Evolutionary conservation across 2,329 filamentous ascomycete genomes (phyloP), one percentile per base, ranked within the genome.

Genomic region (Fusarium incarnatum): DNA sequence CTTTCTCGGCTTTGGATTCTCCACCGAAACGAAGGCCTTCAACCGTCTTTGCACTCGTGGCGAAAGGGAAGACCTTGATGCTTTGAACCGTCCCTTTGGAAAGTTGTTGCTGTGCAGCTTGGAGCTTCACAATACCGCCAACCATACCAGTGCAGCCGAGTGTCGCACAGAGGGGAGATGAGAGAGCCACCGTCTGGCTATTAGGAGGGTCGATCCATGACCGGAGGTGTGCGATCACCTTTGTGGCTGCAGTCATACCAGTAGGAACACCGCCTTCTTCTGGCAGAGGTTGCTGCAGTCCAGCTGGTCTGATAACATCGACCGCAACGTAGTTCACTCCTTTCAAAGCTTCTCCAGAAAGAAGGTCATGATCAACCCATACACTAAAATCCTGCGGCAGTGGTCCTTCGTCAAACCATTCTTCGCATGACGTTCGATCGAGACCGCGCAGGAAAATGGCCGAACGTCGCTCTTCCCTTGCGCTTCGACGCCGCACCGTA

Each of bases 191-290:
- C 66, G 95, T 92, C 68, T 92, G 90, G 56, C 89, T 90, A 76
- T 95, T 93, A 2, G 96, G 94, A 2, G 94, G 91, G 75, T 97
- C 93, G 61, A 94, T 88, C 97, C 96, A 99, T 2, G 89, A 82
- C 41, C 87, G 83, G 6, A 98, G 79, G 67, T 88, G 88, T 4
- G 94, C 95, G 40, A 98, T 87, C 3, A 98, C 82, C 72, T 91
- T 95, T 18, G 79, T 75, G 15, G 79, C 74, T 5, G 79, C 77
- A 18, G 65, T 68, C 30, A 72, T 76, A 10, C 85, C 83, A 3
- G 90, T 84, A 56, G 82, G 81, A 60, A 86, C 84, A 23, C 87
- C 86, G 54, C 92, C 91, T 58, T 89, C 89, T 70, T 95, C 91
- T 49, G 87, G 84, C 45, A 89, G 86, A 45, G 91, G 87, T 72